These are phyloP conservation scores for Phytopythium sindhum DNA, from an alignment of 352 stramenopile species.

Conservation along the genomic window DNA sequence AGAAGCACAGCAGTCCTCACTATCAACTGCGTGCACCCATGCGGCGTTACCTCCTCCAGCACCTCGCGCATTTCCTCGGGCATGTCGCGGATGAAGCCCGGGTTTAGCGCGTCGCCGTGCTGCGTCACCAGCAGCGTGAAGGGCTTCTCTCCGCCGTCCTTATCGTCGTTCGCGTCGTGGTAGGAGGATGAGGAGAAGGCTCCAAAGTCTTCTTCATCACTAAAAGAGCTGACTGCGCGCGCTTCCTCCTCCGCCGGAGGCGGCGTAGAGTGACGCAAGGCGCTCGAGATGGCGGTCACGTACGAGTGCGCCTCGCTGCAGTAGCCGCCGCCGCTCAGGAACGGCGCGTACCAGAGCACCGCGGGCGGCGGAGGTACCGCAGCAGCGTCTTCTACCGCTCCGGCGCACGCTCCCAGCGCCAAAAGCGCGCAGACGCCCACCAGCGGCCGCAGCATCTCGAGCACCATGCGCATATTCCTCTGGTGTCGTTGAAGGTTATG, in stretches of 20 bases:
- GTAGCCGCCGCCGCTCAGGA: conserved; percentile 91
- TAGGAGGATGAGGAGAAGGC: conserved; percentile 1
- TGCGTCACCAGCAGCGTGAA: conserved; percentile 67
- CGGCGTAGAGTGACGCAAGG: conserved; percentile 9
- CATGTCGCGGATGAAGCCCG: conserved; percentile 60
- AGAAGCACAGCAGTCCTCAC: not conserved
- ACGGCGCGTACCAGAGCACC: conserved; percentile 89
- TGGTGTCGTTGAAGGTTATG: not conserved
- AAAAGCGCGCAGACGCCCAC: not conserved
- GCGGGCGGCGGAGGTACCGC: conserved; percentile 14
- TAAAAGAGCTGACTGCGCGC: not conserved
- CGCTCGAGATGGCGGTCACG: conserved; percentile 57
- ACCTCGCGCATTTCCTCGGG: conserved; percentile 41
- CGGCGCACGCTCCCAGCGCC: conserved; percentile 4
- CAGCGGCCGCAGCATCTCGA: not conserved
- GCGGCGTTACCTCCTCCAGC: conserved; percentile 29
- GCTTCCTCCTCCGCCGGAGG: not conserved
- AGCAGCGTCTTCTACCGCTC: not conserved
- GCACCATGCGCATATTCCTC: not conserved
- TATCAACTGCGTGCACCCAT: not conserved
- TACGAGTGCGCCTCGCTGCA: conserved; percentile 91
- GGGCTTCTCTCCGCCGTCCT: conserved; percentile 7
- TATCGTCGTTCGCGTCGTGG: not conserved
- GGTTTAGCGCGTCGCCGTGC: conserved; percentile 65
- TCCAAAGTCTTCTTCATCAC: not conserved